Conservation (phyloP, 1,284 basidiomycete species). For the Moniliophthora roreri region DNA sequence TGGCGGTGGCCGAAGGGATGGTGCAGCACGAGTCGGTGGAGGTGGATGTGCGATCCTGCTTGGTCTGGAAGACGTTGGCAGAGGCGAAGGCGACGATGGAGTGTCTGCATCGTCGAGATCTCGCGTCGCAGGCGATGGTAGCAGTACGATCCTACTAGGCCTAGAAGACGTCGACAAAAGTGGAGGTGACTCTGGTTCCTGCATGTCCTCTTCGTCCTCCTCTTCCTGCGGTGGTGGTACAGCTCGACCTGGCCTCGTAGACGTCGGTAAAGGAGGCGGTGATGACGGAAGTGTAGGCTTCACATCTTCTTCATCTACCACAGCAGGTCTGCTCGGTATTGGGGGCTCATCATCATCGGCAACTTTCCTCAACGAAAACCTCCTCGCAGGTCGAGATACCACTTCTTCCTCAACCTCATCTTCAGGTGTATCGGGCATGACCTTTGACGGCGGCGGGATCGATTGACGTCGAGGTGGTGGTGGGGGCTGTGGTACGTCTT, state of each 20-base stretch:
- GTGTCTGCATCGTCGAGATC: background rate
- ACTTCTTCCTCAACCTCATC: slow-evolving; percentile 2
- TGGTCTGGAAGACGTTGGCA: background rate
- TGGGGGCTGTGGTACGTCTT: background rate
- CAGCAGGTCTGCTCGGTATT: background rate
- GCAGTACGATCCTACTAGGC: too few relatives aligned
- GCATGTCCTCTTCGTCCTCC: too few relatives aligned
- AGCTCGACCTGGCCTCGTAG: background rate
- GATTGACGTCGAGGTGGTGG: slow-evolving; percentile 14
- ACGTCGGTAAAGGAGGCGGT: background rate
- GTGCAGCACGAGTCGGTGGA: slow-evolving; percentile 31
- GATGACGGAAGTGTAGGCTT: slow-evolving; percentile 11
- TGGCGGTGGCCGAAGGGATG: slow-evolving; percentile 35
- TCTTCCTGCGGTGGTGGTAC: slow-evolving; percentile 2
- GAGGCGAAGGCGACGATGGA: slow-evolving; percentile 15
- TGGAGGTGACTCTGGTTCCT: background rate
- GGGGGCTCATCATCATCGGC: background rate
- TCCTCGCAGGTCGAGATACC: slow-evolving; percentile 17
- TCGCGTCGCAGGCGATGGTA: background rate
- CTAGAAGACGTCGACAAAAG: background rate
- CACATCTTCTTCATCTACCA: slow-evolving; percentile 14
- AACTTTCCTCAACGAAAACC: slow-evolving; percentile 5
- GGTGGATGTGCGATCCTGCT: slow-evolving; percentile 9
- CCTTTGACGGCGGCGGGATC: slow-evolving; percentile 20
- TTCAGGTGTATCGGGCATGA: slow-evolving; percentile 8